Conservation (phyloP, 768 basidiomycete species). For the Russula earlei region DNA sequence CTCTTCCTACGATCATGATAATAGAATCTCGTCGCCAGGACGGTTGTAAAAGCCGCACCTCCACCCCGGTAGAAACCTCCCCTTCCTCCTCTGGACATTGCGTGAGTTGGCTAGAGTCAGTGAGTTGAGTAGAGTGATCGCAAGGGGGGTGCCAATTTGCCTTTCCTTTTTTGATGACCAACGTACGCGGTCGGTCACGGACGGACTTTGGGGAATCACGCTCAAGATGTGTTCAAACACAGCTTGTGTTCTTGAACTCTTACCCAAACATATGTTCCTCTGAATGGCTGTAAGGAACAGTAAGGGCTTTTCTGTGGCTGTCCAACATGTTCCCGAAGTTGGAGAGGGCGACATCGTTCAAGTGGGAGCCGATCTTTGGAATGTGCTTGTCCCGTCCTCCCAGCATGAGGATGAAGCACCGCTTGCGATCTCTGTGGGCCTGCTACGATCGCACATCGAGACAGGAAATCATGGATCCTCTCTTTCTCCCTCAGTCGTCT, state of each 20-base stretch:
- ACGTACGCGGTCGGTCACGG: conserved; percentile 2
- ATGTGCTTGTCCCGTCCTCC: background rate
- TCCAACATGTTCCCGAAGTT: background rate
- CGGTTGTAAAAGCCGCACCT: conserved; percentile 25
- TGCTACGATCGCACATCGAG: background rate
- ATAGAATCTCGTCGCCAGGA: background rate
- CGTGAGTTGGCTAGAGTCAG: background rate
- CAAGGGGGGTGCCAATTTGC: too few relatives aligned
- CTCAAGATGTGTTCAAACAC: background rate
- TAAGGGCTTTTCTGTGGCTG: background rate
- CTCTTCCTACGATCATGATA: conserved; percentile 36
- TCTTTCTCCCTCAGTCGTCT: conserved; percentile 22
- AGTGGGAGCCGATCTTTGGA: conserved; percentile 10
- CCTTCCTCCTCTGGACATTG: conserved; percentile 44
- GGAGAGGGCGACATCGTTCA: background rate
- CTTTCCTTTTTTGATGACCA: conserved; percentile 5
- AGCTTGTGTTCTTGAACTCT: background rate
- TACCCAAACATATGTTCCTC: background rate
- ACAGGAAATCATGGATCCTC: background rate
- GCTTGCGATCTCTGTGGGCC: conserved; percentile 4
- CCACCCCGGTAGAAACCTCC: conserved; percentile 41
- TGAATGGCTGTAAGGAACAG: conserved; percentile 1
- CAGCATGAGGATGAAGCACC: background rate
- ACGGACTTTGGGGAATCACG: conserved; percentile 3
- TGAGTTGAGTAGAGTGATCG: too few relatives aligned